These are phyloP conservation scores for Paragyromitra xinjiangensis DNA, from an alignment of 495 filamentous ascomycete genomes.

Conservation along the genomic window DNA sequence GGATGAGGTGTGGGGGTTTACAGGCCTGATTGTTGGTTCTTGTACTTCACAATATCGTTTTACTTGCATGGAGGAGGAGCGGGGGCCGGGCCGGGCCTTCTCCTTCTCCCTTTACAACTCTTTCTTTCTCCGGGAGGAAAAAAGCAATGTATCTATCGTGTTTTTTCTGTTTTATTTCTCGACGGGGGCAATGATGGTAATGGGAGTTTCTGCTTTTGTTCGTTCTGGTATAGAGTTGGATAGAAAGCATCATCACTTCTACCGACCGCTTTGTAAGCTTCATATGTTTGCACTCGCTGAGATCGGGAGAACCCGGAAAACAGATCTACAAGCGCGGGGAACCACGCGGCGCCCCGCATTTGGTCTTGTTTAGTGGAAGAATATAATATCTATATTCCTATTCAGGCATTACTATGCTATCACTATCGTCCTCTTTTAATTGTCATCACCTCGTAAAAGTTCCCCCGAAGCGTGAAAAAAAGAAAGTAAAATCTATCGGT, in stretches of 20 bases:
- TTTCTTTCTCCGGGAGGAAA: slow-evolving; percentile 16
- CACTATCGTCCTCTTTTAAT: background rate
- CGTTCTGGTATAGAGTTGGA: background rate
- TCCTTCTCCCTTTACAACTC: slow-evolving; percentile 8
- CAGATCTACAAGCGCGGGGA: background rate
- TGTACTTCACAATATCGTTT: slow-evolving; percentile 29
- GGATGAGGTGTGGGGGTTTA: background rate
- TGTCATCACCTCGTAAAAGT: slow-evolving; percentile 16
- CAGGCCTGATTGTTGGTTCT: slow-evolving; percentile 12
- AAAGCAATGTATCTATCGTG: slow-evolving; percentile 23
- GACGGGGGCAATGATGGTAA: slow-evolving; percentile 28
- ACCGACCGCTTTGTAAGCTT: background rate
- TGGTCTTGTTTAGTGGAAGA: slow-evolving; percentile 11
- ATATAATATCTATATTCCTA: slow-evolving; percentile 1
- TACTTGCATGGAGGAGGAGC: slow-evolving; percentile 2
- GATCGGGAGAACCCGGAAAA: slow-evolving; percentile 11
- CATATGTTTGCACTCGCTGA: slow-evolving; percentile 27
- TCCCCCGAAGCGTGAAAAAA: background rate
- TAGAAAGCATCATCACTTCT: slow-evolving; percentile 5
- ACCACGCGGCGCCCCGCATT: slow-evolving; percentile 24
- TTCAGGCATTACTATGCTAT: slow-evolving; percentile 20
- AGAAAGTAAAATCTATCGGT: slow-evolving; percentile 22
- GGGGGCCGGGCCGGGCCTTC: slow-evolving; percentile 22
- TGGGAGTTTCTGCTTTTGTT: slow-evolving; percentile 39
- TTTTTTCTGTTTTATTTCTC: slow-evolving; percentile 27